A percentile compares a stretch with the other conserved stretches of the same genome.
phyloP scores from a whole-genome alignment of 2,329 filamentous ascomycete species.

The Trichoderma endophyticum region DNA sequence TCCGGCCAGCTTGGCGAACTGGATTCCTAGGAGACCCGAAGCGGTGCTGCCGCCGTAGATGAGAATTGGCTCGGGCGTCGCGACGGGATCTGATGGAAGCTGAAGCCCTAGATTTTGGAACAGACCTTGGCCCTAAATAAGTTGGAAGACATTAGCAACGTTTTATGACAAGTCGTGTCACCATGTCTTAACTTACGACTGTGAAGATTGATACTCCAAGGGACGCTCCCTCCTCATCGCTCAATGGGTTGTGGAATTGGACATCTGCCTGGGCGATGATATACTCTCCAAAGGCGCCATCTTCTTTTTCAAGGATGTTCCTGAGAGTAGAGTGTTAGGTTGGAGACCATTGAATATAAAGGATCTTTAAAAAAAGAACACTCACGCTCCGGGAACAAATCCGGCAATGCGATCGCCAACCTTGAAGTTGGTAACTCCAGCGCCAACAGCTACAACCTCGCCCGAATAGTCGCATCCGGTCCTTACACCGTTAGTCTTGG shows the following conservation, averaged over 20 bases:
- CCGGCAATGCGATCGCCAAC: conserved; percentile 49
- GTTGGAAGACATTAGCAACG: neutral
- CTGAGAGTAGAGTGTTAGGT: neutral
- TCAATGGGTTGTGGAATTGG: conserved; percentile 45
- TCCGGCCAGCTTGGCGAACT: conserved; percentile 42
- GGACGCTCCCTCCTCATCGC: conserved; percentile 45
- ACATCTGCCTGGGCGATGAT: conserved; percentile 38
- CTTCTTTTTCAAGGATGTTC: conserved; percentile 32
- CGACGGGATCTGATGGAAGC: conserved; percentile 41
- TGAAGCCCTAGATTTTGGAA: conserved; percentile 45
- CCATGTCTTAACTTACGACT: conserved; percentile 24
- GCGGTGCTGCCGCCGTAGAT: conserved; percentile 52
- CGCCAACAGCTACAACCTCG: conserved; percentile 44
- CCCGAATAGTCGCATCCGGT: conserved; percentile 48
- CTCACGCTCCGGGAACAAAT: conserved; percentile 33
- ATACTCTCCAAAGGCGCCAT: conserved; percentile 43
- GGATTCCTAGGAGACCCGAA: conserved; percentile 51
- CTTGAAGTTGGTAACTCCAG: conserved; percentile 39
- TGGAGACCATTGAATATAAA: neutral
- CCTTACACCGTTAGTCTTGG: conserved; percentile 19
- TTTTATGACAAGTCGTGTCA: neutral
- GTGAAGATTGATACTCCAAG: conserved; percentile 41
- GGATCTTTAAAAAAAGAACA: neutral
- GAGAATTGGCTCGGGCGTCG: conserved; percentile 38
- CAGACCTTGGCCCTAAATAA: conserved; percentile 31